Base-by-base conservation (phyloP, 2,329 filamentous ascomycete species). In the Colletotrichum spaethianum region DNA sequence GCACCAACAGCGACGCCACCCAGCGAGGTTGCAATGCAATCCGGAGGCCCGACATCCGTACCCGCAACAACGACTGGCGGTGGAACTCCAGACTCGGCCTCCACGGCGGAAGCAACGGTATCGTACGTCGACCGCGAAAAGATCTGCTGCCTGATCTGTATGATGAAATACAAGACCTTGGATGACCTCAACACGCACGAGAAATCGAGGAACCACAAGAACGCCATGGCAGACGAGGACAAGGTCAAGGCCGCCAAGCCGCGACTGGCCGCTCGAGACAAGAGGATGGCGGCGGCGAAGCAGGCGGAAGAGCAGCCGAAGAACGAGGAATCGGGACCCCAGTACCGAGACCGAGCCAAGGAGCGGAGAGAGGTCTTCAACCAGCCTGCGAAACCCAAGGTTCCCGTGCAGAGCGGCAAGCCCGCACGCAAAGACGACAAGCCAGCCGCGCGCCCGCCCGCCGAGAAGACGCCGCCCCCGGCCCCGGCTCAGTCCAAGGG, bases 271-370 rank as follows among this genome's bases (percentile, higher is more conserved):
- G 72, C 81, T 66, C 74, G 81, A 63, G 78, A 88, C 79, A 81
- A 80, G 77, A 77, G 75, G 63, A 78, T 75, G 44, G 76, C 50
- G 42, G 76, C 46, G 48, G 38, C 78, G 76, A 83, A 79, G 72
- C 76, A 78, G 14, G 75, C 75, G 9, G 75, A 77, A 14, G 77
- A 77, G 12, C 75, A 61, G 75, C 79, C 26, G 63, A 56, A 50
- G 42, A 40, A 48, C 20, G 65, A 40, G 12, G 70, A 67, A 18
- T 33, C 67, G 28, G 77, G 52, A 76, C 76, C 75, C 70, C 84
- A 85, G 74, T 93, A 92, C 78, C 87, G 90, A 31, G 92, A 94
- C 77, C 86, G 92, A 42, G 92, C 92, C 7, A 91, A 89, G 76
- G 91, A 93, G 79, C 87, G 92, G 23, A 87, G 92, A 9, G 80